Evolutionary conservation across 148 eudicot genomes (phyloP).

Genomic region (Rheum nobile): DNA sequence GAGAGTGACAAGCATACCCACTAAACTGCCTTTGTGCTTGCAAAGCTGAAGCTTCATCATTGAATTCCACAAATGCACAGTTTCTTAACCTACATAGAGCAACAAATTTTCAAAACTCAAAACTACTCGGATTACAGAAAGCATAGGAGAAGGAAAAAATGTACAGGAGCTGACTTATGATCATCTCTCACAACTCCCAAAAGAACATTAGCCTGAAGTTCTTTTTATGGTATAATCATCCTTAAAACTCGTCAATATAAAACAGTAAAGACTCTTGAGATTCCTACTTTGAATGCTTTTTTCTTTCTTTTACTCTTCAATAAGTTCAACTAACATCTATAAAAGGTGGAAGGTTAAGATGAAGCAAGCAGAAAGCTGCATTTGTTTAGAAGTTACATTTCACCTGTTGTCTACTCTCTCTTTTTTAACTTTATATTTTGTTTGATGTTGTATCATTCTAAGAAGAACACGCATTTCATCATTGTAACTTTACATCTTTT

Average conservation of each 20-base stretch:
- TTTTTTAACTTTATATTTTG: too few species aligned
- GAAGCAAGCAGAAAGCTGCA: not conserved
- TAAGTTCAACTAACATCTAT: not conserved
- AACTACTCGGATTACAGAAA: not conserved
- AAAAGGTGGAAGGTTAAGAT: not conserved
- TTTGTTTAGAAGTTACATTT: not conserved
- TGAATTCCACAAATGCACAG: constrained; percentile 85
- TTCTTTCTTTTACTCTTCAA: not conserved
- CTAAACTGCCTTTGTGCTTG: constrained; percentile 77
- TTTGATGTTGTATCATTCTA: not conserved
- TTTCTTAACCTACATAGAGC: constrained; percentile 47
- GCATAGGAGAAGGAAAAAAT: not conserved
- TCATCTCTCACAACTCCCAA: not conserved
- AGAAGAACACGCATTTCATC: not conserved
- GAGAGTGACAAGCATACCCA: constrained; percentile 33
- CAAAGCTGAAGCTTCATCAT: constrained; percentile 52
- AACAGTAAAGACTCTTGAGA: not conserved
- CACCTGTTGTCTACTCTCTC: not conserved
- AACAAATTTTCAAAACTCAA: not conserved
- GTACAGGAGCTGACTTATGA: not conserved
- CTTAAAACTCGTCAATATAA: not conserved
- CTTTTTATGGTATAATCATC: not conserved
- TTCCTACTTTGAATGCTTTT: not conserved
- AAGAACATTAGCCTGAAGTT: not conserved
- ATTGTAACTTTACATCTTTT: not conserved